Evolutionary conservation across 2,329 filamentous ascomycete genomes (phyloP), one percentile per base, ranked within the genome.

Genomic region (Cercospora zeae-maydis): DNA sequence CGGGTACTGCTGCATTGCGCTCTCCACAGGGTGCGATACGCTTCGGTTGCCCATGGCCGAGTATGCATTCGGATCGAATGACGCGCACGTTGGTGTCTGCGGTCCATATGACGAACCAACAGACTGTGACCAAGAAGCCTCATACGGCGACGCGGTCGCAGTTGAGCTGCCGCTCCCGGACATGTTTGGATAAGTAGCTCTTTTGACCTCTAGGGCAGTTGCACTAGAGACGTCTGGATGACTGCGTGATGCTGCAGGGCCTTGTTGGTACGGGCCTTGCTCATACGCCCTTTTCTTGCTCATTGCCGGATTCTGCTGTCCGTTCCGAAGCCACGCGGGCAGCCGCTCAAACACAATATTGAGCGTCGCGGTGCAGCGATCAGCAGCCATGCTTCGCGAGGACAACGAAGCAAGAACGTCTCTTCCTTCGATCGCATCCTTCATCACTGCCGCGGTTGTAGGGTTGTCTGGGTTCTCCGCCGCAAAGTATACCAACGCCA

Each of bases 371-470:
- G 90, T 91, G 71, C 96, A 95, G 65, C 91, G 84, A 74, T 97
- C 92, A 2, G 95, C 95, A 36, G 93, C 92, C 82, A 96, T 84
- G 73, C 92, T 97, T 71, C 89, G 88, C 70, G 90, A 87, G 2
- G 92, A 89, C 62, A 98, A 82, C 14, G 86, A 87, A 56, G 87
- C 86, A 64, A 98, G 84, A 66, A 93, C 91, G 67, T 93, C 88
- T 72, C 90, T 90, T 16, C 93, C 95, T 66, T 92, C 89, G 64
- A 87, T 83, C 0, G 93, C 93, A 77, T 98, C 93, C 58, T 88
- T 88, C 63, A 97, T 80, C 21, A 97, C 89, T 65, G 96, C 92
- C 57, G 88, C 83, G 5, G 88, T 88, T 1, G 88, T 89, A 3
- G 84, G 79, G 71, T 89, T 91, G 64, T 90, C 86, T 1, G 89